Evolutionary conservation across 2,329 filamentous ascomycete genomes (phyloP).

Genomic region (Akanthomyces uredinophilus): DNA sequence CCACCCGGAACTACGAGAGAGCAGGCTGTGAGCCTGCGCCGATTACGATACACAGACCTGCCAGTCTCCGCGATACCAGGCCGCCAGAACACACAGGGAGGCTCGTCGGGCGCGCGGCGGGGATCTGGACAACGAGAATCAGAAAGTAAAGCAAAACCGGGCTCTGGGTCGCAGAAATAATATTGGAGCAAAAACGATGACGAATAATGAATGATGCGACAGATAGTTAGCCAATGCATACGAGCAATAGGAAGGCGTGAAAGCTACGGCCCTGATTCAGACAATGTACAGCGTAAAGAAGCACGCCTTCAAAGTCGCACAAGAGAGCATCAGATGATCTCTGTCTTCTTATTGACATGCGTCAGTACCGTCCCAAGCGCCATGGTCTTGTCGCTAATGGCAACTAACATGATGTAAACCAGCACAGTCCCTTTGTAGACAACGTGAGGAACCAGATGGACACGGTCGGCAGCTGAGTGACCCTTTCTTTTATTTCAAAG

Average conservation of each 20-base stretch:
- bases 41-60: conserved; percentile 11
- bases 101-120: background rate
- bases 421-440: no score
- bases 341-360: no score
- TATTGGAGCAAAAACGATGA: background rate
- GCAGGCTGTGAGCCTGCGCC: conserved; percentile 7
- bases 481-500: no score
- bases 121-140: background rate
- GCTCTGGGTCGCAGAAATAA: background rate
- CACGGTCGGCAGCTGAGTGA: no score
- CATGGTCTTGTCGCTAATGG: no score
- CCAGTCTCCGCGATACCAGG: background rate
- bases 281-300: background rate
- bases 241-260: background rate
- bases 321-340: no score
- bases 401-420: no score
- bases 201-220: background rate
- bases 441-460: no score
- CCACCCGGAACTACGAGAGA: conserved; percentile 12
- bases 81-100: background rate
- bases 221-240: background rate
- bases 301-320: background rate
- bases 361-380: no score
- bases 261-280: background rate
- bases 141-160: background rate